These are phyloP conservation scores for Cyathus pygmaeus DNA, from an alignment of 1,284 basidiomycete genomes.

Conservation along the genomic window DNA sequence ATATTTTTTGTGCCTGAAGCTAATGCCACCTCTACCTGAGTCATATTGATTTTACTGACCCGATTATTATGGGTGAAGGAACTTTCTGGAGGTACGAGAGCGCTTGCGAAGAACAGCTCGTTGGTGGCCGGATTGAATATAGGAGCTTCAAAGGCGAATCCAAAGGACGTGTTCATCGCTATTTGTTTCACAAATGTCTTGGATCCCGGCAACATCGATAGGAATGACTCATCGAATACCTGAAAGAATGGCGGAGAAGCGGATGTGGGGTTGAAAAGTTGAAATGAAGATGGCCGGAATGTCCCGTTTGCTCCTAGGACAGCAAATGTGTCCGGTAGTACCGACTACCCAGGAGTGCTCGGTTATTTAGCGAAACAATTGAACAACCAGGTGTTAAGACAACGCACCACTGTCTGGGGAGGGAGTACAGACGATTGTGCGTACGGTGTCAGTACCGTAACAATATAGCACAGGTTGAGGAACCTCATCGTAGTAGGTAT, in stretches of 20 bases:
- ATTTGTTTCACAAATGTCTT: slow-evolving; percentile 67
- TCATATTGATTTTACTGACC: slow-evolving; percentile 57
- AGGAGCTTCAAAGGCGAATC: slow-evolving; percentile 80
- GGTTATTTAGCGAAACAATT: no score
- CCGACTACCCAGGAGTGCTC: no score
- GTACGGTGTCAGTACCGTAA: no score
- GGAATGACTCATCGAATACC: slow-evolving; percentile 70
- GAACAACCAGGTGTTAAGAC: no score
- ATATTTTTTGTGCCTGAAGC: slow-evolving; percentile 46
- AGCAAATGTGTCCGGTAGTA: slow-evolving; percentile 38
- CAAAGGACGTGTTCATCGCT: slow-evolving; percentile 65
- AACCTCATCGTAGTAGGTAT: no score
- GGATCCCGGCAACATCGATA: slow-evolving; percentile 62
- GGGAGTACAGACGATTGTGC: no score
- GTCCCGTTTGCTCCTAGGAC: slow-evolving; percentile 52
- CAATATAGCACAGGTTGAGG: no score
- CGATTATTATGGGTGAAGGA: slow-evolving; percentile 57
- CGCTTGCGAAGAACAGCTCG: slow-evolving; percentile 64
- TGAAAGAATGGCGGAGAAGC: slow-evolving; percentile 72
- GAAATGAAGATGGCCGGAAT: slow-evolving; percentile 49
- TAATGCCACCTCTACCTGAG: slow-evolving; percentile 52
- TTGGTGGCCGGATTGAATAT: slow-evolving; percentile 69
- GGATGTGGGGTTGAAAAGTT: slow-evolving; percentile 55
- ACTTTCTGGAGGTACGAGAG: slow-evolving; percentile 48
- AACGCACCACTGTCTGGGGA: no score